phyloP scores from a whole-genome alignment of 371 early-diverging fungal genomes.

The Rhizomucor pusillus region DNA sequence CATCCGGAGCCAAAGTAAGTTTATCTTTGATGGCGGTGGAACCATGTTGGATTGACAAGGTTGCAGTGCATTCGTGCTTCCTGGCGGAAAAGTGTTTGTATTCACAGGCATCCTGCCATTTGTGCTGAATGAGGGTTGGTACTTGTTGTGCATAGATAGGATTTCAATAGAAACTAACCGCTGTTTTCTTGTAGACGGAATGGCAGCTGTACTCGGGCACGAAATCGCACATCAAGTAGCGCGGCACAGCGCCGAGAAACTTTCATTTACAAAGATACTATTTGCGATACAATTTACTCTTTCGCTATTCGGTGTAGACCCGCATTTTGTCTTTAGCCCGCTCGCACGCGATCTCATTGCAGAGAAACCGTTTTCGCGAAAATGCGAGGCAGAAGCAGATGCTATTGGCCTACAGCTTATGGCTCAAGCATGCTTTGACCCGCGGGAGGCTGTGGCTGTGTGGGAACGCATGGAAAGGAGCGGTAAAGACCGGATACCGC shows the following conservation, averaged over 20 bases:
- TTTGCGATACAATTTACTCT: constrained; percentile 49
- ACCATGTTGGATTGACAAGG: not conserved
- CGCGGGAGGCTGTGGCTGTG: constrained; percentile 67
- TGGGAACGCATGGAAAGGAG: constrained; percentile 59
- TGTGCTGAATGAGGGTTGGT: constrained; percentile 63
- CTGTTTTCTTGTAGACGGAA: too few species aligned
- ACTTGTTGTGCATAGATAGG: too few species aligned
- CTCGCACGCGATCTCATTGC: constrained; percentile 58
- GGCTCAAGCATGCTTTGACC: constrained; percentile 93
- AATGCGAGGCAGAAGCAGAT: constrained; percentile 93
- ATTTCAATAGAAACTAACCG: too few species aligned
- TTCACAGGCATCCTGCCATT: constrained; percentile 85
- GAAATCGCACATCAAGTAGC: constrained; percentile 87
- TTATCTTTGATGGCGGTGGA: not conserved
- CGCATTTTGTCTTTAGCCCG: constrained; percentile 48
- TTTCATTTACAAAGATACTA: constrained; percentile 71
- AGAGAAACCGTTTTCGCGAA: constrained; percentile 82
- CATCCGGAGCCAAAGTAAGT: constrained; percentile 71
- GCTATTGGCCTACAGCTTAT: constrained; percentile 82
- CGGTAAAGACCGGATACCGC: constrained; percentile 31
- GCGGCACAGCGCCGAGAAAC: constrained; percentile 78
- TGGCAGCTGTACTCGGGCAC: constrained; percentile 92
- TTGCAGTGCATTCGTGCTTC: constrained; percentile 84
- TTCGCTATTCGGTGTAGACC: constrained; percentile 43
- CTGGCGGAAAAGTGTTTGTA: constrained; percentile 92